phyloP scores from a whole-genome alignment of 768 basidiomycete genomes.

The Leccinum barrowsii region DNA sequence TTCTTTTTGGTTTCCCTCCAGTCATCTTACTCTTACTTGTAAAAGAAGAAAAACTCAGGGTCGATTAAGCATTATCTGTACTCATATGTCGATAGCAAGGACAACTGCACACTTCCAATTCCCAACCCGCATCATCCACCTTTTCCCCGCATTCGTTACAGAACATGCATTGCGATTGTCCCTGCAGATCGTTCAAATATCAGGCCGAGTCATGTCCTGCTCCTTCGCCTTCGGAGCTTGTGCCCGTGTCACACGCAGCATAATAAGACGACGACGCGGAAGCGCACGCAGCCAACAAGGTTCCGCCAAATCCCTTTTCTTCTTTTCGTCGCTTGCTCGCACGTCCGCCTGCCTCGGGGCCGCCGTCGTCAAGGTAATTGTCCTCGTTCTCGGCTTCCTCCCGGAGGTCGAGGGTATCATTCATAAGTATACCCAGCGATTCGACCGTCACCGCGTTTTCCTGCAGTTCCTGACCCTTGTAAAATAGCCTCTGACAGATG shows the following conservation, averaged over 20 bases:
- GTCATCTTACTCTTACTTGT: conserved; percentile 19
- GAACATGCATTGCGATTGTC: conserved; percentile 30
- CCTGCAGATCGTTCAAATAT: conserved; percentile 54
- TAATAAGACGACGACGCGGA: conserved; percentile 21
- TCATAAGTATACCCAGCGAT: conserved; percentile 54
- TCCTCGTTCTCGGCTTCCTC: conserved; percentile 61
- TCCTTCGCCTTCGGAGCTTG: conserved; percentile 33
- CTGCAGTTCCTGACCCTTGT: conserved; percentile 57
- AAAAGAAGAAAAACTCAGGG: conserved; percentile 15
- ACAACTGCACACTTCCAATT: conserved; percentile 16
- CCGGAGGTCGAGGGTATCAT: conserved; percentile 64
- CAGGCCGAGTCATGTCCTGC: conserved; percentile 29
- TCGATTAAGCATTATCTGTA: conserved; percentile 36
- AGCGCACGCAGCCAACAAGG: conserved; percentile 50
- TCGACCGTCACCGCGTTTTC: conserved; percentile 52
- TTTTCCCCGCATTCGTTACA: conserved; percentile 45
- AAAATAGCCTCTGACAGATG: conserved; percentile 71
- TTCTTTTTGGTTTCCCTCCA: conserved; percentile 5
- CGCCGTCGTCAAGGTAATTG: conserved; percentile 42
- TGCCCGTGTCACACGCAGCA: conserved; percentile 27
- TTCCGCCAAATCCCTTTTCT: conserved; percentile 73
- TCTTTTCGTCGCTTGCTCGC: conserved; percentile 42
- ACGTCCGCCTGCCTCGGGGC: conserved; percentile 36
- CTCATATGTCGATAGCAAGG: conserved; percentile 29
- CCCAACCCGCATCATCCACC: conserved; percentile 22